Base-by-base conservation (phyloP, 306 rosid genomes). In the Prunus salicina region DNA sequence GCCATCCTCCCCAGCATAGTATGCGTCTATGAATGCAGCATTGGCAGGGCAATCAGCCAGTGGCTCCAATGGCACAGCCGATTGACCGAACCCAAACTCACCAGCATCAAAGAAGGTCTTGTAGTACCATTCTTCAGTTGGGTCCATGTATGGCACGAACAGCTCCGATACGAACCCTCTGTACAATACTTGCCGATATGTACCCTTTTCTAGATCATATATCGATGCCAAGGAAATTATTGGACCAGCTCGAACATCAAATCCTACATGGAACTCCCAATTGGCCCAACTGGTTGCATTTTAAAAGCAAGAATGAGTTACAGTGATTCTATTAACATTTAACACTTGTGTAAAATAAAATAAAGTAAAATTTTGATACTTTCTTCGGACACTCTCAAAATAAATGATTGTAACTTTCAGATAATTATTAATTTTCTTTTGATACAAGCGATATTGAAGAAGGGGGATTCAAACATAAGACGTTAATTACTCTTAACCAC, bases 121-220 rank as follows among this genome's bases (percentile, higher is more conserved):
- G 77, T 79, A 87, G 65, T 81, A 89, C 88, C 88, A 81, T 13
- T 91, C 97, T n/a, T 77, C 86, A 3, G 85, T 78, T 64, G 89
- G 91, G 70, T 91, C 93, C 90, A 86, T 89, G 75, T 91, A 91
- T 12, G 91, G 89, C 66, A 87, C 85, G 65, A 83, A 87, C 3
- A 86, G 6, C 78, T 91, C 95, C 3, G 94, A 86, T 72, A 88
- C 70, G 66, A 76, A 88, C 3, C 84, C 94, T 81, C 79, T 84
- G 73, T 91, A 91, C 28, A 91, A 60, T 27, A 91, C 93, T 7
- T 41, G 76, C 0, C 91, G 85, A 41, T 70, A 79, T 38, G 77
- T 76, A 2, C 81, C 64, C 78, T 86, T 78, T n/a, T 85, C 78
- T 0, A 83, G 18, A 67, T 91, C 97, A 27, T 74, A 89, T 3